These are phyloP conservation scores for Periglandula ipomoeae DNA, from an alignment of 2,329 filamentous ascomycete species.

Conservation along the genomic window DNA sequence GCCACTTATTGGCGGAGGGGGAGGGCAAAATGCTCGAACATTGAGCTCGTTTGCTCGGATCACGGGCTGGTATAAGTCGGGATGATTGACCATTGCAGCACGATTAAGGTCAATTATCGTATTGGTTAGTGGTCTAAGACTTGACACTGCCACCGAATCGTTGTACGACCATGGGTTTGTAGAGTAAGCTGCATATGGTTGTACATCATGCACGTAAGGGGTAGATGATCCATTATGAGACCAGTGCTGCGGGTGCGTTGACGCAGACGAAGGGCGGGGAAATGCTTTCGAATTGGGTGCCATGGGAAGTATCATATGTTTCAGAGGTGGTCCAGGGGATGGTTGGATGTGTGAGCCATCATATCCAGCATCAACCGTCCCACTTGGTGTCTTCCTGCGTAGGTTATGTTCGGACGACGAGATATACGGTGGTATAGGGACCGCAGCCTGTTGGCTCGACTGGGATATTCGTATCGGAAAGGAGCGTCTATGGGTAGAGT, in stretches of 20 bases:
- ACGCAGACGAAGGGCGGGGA: constrained; percentile 7
- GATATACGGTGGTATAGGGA: constrained; percentile 9
- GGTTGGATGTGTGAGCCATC: constrained; percentile 73
- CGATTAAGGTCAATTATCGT: not conserved
- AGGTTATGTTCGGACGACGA: constrained; percentile 44
- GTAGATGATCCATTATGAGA: constrained; percentile 6
- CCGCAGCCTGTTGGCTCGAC: constrained; percentile 13
- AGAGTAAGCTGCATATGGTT: not conserved
- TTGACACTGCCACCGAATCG: not conserved
- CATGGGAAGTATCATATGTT: constrained; percentile 71
- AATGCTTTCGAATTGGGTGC: constrained; percentile 14
- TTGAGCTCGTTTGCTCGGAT: constrained; percentile 28
- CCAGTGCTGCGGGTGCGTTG: constrained; percentile 8
- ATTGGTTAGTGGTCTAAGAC: not conserved
- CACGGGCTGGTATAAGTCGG: constrained; percentile 20
- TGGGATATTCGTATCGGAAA: constrained; percentile 26
- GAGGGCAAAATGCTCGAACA: constrained; percentile 28
- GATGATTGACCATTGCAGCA: constrained; percentile 11
- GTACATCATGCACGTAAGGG: not conserved
- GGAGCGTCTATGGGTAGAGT: constrained; percentile 16
- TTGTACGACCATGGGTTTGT: not conserved
- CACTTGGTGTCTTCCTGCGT: constrained; percentile 85
- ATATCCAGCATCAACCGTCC: constrained; percentile 86
- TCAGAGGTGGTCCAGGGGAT: constrained; percentile 64
- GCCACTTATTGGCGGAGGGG: constrained; percentile 22